These are phyloP conservation scores for Pichia sp. DNA, from an alignment of 1,139 yeast genomes.

Conservation along the genomic window DNA sequence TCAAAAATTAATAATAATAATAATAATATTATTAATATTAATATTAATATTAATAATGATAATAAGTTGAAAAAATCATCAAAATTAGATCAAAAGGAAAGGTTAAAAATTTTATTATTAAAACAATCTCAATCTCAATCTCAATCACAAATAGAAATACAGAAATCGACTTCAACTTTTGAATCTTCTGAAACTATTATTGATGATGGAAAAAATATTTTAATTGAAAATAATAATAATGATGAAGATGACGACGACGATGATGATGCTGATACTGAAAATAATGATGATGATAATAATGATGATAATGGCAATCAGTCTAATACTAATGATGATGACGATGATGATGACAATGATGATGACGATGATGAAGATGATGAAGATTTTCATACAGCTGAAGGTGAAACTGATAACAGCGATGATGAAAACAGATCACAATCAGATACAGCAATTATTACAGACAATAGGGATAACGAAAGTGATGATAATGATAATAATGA, in stretches of 20 bases:
- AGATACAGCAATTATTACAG: background rate
- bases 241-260: conserved; percentile 16
- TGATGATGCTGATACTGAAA: conserved; percentile 17
- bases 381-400: conserved; percentile 2
- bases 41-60: background rate
- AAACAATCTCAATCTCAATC: conserved; percentile 2
- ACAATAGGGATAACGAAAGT: conserved; percentile 14
- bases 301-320: background rate
- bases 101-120: conserved; percentile 10
- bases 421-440: background rate
- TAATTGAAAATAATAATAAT: conserved; percentile 4
- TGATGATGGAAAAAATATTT: too few relatives aligned
- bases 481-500: conserved; percentile 16
- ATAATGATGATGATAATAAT: conserved; percentile 15
- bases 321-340: background rate
- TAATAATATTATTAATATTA: conserved; percentile 15
- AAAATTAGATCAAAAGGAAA: conserved; percentile 9
- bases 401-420: background rate
- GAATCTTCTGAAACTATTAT: background rate
- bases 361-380: conserved; percentile 4
- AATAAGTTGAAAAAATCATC: background rate
- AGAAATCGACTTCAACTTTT: background rate
- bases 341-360: conserved; percentile 7
- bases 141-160: too few relatives aligned
- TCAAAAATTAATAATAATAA: conserved; percentile 35